Evolutionary conservation across 2,329 filamentous ascomycete species (phyloP).

Genomic region (Berkeleyomyces basicola): DNA sequence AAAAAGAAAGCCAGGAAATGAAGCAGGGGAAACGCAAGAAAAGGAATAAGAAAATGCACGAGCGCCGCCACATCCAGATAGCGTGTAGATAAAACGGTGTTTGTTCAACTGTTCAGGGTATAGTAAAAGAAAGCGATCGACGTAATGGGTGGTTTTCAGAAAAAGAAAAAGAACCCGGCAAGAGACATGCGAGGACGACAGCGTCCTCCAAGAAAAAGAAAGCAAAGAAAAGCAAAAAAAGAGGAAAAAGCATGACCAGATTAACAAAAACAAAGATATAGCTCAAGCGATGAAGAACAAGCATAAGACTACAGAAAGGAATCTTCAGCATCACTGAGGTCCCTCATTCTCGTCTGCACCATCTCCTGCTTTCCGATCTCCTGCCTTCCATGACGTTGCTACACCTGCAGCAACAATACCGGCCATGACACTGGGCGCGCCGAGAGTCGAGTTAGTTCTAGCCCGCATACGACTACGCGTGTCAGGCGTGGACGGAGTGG

Average conservation of each 20-base stretch:
- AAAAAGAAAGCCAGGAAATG: background rate
- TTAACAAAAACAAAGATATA: conserved; percentile 10
- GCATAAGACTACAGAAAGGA: background rate
- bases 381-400: conserved; percentile 60
- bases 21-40: background rate
- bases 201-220: background rate
- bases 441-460: conserved; percentile 53
- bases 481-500: conserved; percentile 20
- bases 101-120: background rate
- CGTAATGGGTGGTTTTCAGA: background rate
- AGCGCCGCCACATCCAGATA: background rate
- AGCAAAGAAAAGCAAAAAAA: background rate
- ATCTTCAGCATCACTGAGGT: background rate
- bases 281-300: conserved; percentile 4
- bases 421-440: conserved; percentile 65
- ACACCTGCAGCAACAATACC: conserved; percentile 64
- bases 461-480: conserved; percentile 44
- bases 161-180: conserved; percentile 6
- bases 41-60: background rate
- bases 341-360: conserved; percentile 15
- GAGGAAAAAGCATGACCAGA: background rate
- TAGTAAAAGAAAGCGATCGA: background rate
- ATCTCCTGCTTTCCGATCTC: conserved; percentile 30
- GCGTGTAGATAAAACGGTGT: background rate
- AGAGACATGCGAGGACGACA: background rate